phyloP scores from a whole-genome alignment of 495 filamentous ascomycete genomes.

The Penicillium nucicola region DNA sequence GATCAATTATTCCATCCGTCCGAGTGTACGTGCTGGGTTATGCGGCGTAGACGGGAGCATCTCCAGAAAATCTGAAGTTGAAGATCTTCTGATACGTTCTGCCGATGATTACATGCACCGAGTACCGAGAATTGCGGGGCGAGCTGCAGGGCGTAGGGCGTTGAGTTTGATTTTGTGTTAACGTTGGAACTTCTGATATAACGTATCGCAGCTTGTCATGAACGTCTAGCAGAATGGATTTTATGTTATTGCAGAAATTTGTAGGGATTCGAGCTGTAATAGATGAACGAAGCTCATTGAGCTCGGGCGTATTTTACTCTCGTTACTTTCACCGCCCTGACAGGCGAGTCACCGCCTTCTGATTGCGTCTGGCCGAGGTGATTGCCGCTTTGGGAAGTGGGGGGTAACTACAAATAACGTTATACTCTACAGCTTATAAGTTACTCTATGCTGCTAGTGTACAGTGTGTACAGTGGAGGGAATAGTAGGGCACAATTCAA shows the following conservation, averaged over 20 bases:
- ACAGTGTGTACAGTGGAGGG: neutral
- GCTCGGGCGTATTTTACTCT: neutral
- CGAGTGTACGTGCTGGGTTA: conserved; percentile 35
- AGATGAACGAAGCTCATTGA: too few species aligned
- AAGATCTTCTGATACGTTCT: conserved; percentile 3
- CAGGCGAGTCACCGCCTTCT: neutral
- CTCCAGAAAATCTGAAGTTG: conserved; percentile 18
- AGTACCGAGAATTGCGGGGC: conserved; percentile 6
- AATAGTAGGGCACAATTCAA: conserved; percentile 3
- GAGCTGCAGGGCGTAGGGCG: too few species aligned
- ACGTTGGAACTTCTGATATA: too few species aligned
- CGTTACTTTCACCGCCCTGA: conserved; percentile 12
- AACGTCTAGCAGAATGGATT: too few species aligned
- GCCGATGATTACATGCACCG: conserved; percentile 4
- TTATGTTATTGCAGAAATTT: too few species aligned
- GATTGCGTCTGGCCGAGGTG: conserved; percentile 12
- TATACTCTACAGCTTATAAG: too few species aligned
- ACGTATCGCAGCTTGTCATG: too few species aligned
- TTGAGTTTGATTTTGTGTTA: too few species aligned
- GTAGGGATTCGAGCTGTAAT: too few species aligned
- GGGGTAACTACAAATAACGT: too few species aligned
- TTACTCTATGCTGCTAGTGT: neutral
- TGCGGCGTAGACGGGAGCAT: conserved; percentile 44
- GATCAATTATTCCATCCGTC: conserved; percentile 21
- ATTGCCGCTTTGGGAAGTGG: conserved; percentile 18